These are phyloP conservation scores for Phytophthora pistaciae DNA, from an alignment of 352 stramenopile genomes.

Conservation along the genomic window DNA sequence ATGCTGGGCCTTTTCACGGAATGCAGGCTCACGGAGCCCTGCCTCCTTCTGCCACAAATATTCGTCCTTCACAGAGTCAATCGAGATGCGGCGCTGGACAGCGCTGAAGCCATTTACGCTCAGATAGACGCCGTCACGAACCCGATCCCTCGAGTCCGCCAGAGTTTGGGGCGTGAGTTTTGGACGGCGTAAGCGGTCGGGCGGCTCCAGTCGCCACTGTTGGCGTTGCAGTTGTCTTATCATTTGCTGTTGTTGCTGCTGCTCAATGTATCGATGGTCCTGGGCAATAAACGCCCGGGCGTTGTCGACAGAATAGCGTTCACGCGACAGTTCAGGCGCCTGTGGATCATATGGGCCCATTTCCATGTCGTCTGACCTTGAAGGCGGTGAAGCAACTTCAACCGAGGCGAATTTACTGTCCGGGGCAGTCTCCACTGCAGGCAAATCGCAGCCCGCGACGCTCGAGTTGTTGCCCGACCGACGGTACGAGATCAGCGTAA, in stretches of 20 bases:
- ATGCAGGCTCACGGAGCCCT: not conserved
- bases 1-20: not conserved
- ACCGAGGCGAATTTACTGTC: slow-evolving; percentile 13
- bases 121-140: not conserved
- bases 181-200: not conserved
- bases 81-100: not conserved
- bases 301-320: not conserved
- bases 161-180: not conserved
- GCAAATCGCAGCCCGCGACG: slow-evolving; percentile 19
- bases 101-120: not conserved
- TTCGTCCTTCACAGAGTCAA: not conserved
- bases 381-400: not conserved
- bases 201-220: not conserved
- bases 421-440: slow-evolving; percentile 9
- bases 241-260: not conserved
- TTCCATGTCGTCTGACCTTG: slow-evolving; percentile 11
- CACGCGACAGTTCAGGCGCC: not conserved
- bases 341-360: slow-evolving; percentile 4
- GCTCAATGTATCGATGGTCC: not conserved
- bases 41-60: slow-evolving; percentile 14
- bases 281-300: not conserved
- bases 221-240: not conserved
- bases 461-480: slow-evolving; percentile 27
- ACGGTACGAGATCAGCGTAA: slow-evolving; percentile 47
- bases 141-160: not conserved